These are phyloP conservation scores for Kodamaea kaohsiungensis DNA, from an alignment of 805 yeast genomes.

Conservation along the genomic window DNA sequence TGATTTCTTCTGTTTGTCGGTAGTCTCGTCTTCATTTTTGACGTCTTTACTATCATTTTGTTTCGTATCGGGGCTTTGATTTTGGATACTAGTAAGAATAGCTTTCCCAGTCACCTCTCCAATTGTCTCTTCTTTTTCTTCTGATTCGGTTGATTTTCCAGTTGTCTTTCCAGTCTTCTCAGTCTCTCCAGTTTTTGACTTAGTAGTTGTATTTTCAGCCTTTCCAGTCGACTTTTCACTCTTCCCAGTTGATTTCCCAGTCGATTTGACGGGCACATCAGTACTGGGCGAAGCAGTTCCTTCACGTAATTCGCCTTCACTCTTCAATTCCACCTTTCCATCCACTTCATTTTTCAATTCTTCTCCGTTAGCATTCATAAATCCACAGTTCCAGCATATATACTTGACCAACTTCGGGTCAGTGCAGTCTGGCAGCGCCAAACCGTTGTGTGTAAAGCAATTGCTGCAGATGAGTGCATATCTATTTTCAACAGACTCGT, in stretches of 20 bases:
- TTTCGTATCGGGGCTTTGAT: not conserved
- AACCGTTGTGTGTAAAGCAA: slow-evolving; percentile 75
- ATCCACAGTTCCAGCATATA: slow-evolving; percentile 67
- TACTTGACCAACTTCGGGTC: slow-evolving; percentile 53
- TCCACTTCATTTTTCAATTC: not conserved
- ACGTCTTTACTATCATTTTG: not conserved
- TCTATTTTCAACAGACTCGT: slow-evolving; percentile 59
- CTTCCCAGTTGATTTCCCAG: not conserved
- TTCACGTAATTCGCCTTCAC: not conserved
- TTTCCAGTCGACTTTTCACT: not conserved
- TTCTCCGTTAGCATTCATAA: slow-evolving; percentile 21
- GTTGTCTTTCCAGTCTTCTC: not conserved
- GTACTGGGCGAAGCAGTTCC: not conserved
- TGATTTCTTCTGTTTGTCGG: not conserved
- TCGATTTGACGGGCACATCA: not conserved
- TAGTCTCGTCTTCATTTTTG: not conserved
- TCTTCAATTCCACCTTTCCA: not conserved
- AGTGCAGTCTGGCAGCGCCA: slow-evolving; percentile 68
- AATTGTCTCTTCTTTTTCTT: not conserved
- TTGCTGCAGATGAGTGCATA: slow-evolving; percentile 70
- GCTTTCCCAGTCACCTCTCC: not conserved
- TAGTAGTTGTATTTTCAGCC: no score
- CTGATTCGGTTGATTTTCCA: not conserved
- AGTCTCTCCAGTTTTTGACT: no score
- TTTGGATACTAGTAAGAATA: not conserved